A percentile compares a stretch with the other conserved stretches of the same genome.
Conservation (phyloP, 1,284 basidiomycete genomes). For the Coriolopsis trogii region DNA sequence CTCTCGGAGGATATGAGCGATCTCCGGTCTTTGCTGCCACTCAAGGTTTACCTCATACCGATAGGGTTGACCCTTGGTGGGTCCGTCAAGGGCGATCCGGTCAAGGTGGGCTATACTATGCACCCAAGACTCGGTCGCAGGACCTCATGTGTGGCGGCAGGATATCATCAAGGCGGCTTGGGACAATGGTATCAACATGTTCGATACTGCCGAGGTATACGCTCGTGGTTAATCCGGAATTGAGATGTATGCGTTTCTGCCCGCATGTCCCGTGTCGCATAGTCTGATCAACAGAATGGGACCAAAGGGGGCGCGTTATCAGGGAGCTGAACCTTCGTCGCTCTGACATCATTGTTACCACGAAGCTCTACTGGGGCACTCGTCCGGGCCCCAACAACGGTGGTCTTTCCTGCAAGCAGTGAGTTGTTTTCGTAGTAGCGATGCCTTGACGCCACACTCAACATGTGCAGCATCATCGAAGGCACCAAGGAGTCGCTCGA, state of each 20-base stretch:
- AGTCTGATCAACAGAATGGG: too few species aligned
- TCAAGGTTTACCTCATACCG: background rate
- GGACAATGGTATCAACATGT: slow-evolving; percentile 72
- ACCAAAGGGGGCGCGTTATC: slow-evolving; percentile 84
- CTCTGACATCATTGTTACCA: slow-evolving; percentile 74
- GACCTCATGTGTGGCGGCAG: too few species aligned
- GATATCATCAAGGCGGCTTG: slow-evolving; percentile 68
- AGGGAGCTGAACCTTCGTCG: slow-evolving; percentile 74
- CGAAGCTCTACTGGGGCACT: slow-evolving; percentile 66
- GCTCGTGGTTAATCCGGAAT: slow-evolving; percentile 67
- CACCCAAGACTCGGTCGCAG: background rate
- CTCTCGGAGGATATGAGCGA: slow-evolving; percentile 69
- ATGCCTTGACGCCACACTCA: too few species aligned
- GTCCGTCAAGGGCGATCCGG: slow-evolving; percentile 70
- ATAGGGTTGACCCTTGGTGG: slow-evolving; percentile 68
- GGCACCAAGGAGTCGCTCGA: slow-evolving; percentile 72
- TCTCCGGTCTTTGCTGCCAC: too few species aligned
- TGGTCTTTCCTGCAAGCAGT: slow-evolving; percentile 77
- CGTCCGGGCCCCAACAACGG: slow-evolving; percentile 59
- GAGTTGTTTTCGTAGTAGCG: too few species aligned
- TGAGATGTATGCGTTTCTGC: slow-evolving; percentile 58
- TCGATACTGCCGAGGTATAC: slow-evolving; percentile 71
- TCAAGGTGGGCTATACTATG: slow-evolving; percentile 47
- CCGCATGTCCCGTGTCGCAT: too few species aligned
- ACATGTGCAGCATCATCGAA: slow-evolving; percentile 76